Conservation (phyloP, 768 basidiomycete species). For the Tylopilus balloui region DNA sequence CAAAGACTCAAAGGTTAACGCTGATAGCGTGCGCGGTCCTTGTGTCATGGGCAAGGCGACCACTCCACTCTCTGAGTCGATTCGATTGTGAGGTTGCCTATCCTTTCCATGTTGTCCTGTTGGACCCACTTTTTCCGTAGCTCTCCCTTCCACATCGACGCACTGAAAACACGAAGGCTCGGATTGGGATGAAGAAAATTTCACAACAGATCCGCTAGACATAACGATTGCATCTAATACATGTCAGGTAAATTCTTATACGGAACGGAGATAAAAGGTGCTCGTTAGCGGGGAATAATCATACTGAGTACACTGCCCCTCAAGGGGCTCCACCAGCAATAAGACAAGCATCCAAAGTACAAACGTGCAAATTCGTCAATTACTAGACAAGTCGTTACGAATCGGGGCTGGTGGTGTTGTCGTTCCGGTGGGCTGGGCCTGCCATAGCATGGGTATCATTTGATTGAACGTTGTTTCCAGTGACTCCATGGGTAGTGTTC, state of each 20-base stretch:
- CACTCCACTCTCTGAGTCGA: too few relatives aligned
- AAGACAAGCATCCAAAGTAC: neutral
- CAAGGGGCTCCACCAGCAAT: neutral
- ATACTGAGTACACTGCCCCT: neutral
- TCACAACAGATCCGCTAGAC: too few relatives aligned
- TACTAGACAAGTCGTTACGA: neutral
- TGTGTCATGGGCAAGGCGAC: too few relatives aligned
- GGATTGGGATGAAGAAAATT: too few relatives aligned
- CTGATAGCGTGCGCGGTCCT: too few relatives aligned
- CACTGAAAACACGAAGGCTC: too few relatives aligned
- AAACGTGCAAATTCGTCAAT: conserved; percentile 2
- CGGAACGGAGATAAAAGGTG: neutral
- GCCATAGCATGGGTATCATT: conserved; percentile 1
- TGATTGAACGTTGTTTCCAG: neutral
- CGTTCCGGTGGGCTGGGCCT: neutral
- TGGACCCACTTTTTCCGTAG: too few relatives aligned
- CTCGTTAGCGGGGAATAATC: neutral
- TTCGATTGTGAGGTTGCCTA: too few relatives aligned
- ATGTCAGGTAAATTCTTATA: neutral
- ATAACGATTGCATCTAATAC: neutral
- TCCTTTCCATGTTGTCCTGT: too few relatives aligned
- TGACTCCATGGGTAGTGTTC: neutral
- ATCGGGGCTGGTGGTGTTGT: neutral
- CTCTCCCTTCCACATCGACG: neutral
- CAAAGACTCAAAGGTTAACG: too few relatives aligned